Evolutionary conservation across 371 early-diverging fungal genomes (phyloP).

Genomic region (Lichtheimia ornata): DNA sequence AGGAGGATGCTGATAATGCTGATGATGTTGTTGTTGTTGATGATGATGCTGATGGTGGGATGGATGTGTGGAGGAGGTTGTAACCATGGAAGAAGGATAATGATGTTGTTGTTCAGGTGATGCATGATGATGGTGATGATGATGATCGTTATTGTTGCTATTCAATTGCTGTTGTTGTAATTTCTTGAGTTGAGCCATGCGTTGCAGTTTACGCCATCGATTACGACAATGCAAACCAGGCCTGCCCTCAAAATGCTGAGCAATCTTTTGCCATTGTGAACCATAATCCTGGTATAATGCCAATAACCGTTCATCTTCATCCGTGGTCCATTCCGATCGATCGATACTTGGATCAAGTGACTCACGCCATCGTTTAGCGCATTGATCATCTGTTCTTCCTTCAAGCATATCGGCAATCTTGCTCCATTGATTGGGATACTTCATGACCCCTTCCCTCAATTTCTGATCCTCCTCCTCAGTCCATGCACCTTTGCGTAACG

Average conservation of each 20-base stretch:
- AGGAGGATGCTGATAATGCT: not conserved
- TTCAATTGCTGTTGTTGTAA: slow-evolving; percentile 8
- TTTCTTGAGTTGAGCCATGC: slow-evolving; percentile 61
- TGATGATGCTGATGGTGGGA: too few species aligned
- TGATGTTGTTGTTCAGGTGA: not conserved
- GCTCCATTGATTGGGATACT: slow-evolving; percentile 76
- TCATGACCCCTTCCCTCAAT: slow-evolving; percentile 66
- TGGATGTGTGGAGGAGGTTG: not conserved
- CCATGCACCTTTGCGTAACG: slow-evolving; percentile 79
- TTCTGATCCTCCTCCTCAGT: slow-evolving; percentile 74
- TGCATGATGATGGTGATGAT: slow-evolving; percentile 12
- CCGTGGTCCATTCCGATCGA: slow-evolving; percentile 73
- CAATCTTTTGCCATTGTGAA: slow-evolving; percentile 82
- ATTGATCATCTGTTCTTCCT: slow-evolving; percentile 82
- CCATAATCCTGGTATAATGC: slow-evolving; percentile 69
- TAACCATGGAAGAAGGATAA: not conserved
- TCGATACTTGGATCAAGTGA: slow-evolving; percentile 77
- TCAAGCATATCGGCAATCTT: slow-evolving; percentile 75
- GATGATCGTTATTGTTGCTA: slow-evolving; percentile 23
- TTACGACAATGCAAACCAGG: slow-evolving; percentile 82
- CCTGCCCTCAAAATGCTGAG: slow-evolving; percentile 74
- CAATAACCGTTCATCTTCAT: slow-evolving; percentile 70
- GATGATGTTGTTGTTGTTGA: too few species aligned
- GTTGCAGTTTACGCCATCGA: slow-evolving; percentile 77
- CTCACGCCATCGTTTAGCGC: slow-evolving; percentile 83